Conservation (phyloP, 2,329 filamentous ascomycete genomes). For the Xylariaceae sp. region DNA sequence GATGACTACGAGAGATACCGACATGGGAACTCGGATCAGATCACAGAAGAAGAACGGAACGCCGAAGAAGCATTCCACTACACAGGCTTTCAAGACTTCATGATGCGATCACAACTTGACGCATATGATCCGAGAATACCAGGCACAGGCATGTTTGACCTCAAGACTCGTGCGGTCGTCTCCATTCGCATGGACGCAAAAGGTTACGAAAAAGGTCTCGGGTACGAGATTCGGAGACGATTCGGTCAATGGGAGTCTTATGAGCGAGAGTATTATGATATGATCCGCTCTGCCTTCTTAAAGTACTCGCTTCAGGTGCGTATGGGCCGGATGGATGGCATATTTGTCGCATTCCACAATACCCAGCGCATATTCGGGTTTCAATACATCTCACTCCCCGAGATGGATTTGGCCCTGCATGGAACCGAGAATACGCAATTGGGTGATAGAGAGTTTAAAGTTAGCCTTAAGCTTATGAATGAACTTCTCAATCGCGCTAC, state of each 20-base stretch:
- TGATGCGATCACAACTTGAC: conserved; percentile 95
- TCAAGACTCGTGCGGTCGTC: conserved; percentile 93
- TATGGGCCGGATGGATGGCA: conserved; percentile 98
- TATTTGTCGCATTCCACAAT: conserved; percentile 97
- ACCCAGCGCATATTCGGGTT: conserved; percentile 95
- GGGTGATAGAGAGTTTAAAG: conserved; percentile 84
- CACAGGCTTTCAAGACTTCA: conserved; percentile 81
- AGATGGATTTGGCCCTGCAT: conserved; percentile 93
- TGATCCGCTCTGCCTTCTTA: conserved; percentile 91
- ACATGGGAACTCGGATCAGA: conserved; percentile 67
- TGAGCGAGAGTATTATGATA: conserved; percentile 94
- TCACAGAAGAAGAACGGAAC: conserved; percentile 73
- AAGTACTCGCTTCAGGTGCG: conserved; percentile 97
- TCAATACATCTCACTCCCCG: conserved; percentile 84
- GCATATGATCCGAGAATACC: conserved; percentile 85
- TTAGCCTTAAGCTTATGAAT: conserved; percentile 81
- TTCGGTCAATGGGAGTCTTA: conserved; percentile 87
- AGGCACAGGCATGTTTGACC: conserved; percentile 91
- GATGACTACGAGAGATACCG: conserved; percentile 87
- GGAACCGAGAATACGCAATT: conserved; percentile 69
- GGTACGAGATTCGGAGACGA: conserved; percentile 82
- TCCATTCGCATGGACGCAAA: conserved; percentile 86
- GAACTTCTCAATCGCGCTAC: conserved; percentile 78
- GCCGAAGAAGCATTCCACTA: conserved; percentile 85
- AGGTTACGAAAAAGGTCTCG: conserved; percentile 74